Conservation (phyloP, 441 rosid species). For the Breynia disticha region DNA sequence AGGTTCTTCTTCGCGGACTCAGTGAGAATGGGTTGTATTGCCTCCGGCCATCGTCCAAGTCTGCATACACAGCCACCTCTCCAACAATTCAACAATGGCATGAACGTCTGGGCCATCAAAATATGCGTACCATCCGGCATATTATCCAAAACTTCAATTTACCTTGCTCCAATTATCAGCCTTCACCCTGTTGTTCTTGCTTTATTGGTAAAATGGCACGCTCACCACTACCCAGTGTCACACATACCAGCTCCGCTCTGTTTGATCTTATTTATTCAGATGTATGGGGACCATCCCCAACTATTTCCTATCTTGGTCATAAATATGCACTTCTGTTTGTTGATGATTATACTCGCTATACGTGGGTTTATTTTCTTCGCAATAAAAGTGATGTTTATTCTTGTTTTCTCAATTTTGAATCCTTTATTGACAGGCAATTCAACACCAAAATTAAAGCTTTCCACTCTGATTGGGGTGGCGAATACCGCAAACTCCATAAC, state of each 20-base stretch:
- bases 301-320: not conserved
- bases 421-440: not conserved
- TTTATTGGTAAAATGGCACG: not conserved
- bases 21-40: not conserved
- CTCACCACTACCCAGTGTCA: not conserved
- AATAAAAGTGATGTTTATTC: not conserved
- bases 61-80: not conserved
- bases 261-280: not conserved
- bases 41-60: not conserved
- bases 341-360: not conserved
- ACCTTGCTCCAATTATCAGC: not conserved
- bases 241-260: no score
- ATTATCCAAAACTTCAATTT: no score
- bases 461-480: not conserved
- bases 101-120: not conserved
- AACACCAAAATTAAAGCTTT: not conserved
- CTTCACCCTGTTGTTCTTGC: not conserved
- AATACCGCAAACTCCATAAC: not conserved
- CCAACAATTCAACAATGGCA: not conserved
- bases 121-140: not conserved
- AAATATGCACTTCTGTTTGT: not conserved
- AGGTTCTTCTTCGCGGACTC: not conserved
- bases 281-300: not conserved
- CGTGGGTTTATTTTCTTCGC: not conserved
- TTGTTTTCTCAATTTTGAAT: not conserved